Percentiles rank a stretch among this genome's conserved stretches.
These are phyloP conservation scores for Sisymbrium altissimum DNA, from an alignment of 345 rosid genomes.

Conservation along the genomic window DNA sequence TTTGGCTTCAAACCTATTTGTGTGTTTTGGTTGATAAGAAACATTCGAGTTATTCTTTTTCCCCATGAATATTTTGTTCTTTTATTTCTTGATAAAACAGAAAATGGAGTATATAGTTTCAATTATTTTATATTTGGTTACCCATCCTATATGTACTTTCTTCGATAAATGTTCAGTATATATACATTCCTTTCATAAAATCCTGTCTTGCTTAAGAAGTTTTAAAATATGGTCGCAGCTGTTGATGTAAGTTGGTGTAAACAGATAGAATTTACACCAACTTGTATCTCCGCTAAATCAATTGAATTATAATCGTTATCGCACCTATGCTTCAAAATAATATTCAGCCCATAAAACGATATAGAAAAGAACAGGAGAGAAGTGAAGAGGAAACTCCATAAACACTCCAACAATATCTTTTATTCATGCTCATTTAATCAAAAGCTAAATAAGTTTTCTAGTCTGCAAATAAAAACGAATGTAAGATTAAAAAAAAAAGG, in stretches of 20 bases:
- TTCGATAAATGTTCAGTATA: conserved; percentile 16
- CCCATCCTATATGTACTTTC: conserved; percentile 12
- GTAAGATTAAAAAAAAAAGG: neutral
- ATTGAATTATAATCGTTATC: neutral
- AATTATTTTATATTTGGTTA: conserved; percentile 7
- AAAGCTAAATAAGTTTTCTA: conserved; percentile 11
- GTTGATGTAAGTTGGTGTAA: too few relatives aligned
- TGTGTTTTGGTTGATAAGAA: conserved; percentile 15
- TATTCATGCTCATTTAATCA: conserved; percentile 16
- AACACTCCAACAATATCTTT: neutral
- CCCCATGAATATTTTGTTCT: conserved; percentile 23
- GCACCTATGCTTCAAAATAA: neutral
- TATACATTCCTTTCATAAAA: conserved; percentile 7
- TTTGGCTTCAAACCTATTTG: conserved; percentile 24
- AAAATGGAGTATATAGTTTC: conserved; percentile 26
- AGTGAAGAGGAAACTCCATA: neutral
- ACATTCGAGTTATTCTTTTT: conserved; percentile 20
- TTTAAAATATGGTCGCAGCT: neutral
- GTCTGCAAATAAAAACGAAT: conserved; percentile 1
- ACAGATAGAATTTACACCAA: too few relatives aligned
- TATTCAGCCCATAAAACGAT: neutral
- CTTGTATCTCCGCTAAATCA: too few relatives aligned
- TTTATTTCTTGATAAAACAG: conserved; percentile 29
- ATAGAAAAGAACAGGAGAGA: neutral
- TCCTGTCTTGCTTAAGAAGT: neutral